phyloP scores from a whole-genome alignment of 148 eudicot genomes.

The Vaccinium myrtillus region DNA sequence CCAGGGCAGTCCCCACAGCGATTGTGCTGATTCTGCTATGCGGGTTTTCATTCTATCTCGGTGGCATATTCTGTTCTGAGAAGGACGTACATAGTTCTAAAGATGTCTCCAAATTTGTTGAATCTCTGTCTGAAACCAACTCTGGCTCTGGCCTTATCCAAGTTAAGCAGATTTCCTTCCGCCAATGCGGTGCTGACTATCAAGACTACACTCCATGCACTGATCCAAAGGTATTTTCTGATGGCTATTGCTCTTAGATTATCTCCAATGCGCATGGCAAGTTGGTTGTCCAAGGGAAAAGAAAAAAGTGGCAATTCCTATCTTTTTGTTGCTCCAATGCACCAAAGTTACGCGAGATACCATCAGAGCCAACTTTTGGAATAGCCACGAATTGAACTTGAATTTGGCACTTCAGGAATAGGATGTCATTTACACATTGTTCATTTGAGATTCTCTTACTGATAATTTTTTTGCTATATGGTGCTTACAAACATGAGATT shows the following conservation, averaged over 20 bases:
- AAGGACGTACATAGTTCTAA: constrained; percentile 32
- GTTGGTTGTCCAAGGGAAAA: background rate
- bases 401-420: background rate
- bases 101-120: constrained; percentile 28
- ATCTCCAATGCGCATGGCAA: background rate
- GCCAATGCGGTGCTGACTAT: constrained; percentile 59
- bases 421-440: background rate
- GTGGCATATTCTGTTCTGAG: constrained; percentile 66
- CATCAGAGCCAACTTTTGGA: no score
- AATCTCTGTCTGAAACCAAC: constrained; percentile 27
- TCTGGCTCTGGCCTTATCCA: constrained; percentile 38
- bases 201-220: constrained; percentile 98
- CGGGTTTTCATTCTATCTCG: constrained; percentile 86
- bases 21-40: constrained; percentile 58
- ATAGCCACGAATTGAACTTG: background rate
- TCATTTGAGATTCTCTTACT: background rate
- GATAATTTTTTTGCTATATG: background rate
- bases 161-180: constrained; percentile 53
- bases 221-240: constrained; percentile 70
- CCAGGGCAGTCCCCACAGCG: constrained; percentile 50
- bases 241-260: background rate
- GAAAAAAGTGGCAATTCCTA: background rate
- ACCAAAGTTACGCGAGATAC: background rate
- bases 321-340: background rate
- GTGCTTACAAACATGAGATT: background rate